These are phyloP conservation scores for Chenopodium berlandieri DNA, from an alignment of 148 eudicot genomes.

Conservation along the genomic window DNA sequence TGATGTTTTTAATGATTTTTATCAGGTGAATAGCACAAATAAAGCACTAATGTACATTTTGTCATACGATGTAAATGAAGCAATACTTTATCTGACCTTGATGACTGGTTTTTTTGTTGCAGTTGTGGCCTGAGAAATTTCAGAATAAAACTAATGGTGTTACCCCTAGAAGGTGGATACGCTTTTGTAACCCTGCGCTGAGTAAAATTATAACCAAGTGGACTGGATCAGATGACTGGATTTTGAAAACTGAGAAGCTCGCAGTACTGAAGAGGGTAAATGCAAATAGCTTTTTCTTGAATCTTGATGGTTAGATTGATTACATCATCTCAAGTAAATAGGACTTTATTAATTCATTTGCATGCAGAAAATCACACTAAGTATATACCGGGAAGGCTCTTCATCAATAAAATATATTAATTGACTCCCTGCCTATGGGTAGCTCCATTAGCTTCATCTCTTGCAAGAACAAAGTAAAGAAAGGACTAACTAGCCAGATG, in stretches of 20 bases:
- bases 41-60: background rate
- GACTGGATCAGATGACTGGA: constrained; percentile 89
- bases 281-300: background rate
- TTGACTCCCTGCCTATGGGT: background rate
- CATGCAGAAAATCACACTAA: background rate
- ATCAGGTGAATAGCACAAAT: constrained; percentile 48
- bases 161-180: constrained; percentile 94
- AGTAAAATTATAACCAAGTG: constrained; percentile 79
- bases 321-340: background rate
- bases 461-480: background rate
- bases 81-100: constrained; percentile 6
- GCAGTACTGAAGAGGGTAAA: constrained; percentile 68
- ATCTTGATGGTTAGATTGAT: background rate
- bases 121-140: constrained; percentile 97
- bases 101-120: constrained; percentile 15
- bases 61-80: background rate
- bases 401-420: background rate
- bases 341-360: background rate
- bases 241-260: constrained; percentile 74
- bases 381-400: background rate
- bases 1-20: constrained; percentile 89
- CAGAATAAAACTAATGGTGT: constrained; percentile 99
- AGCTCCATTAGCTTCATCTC: background rate
- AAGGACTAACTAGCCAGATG: background rate
- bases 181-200: constrained; percentile 82